These are phyloP conservation scores for Corynascus novoguineensis DNA, from an alignment of 495 filamentous ascomycete genomes.

Conservation along the genomic window DNA sequence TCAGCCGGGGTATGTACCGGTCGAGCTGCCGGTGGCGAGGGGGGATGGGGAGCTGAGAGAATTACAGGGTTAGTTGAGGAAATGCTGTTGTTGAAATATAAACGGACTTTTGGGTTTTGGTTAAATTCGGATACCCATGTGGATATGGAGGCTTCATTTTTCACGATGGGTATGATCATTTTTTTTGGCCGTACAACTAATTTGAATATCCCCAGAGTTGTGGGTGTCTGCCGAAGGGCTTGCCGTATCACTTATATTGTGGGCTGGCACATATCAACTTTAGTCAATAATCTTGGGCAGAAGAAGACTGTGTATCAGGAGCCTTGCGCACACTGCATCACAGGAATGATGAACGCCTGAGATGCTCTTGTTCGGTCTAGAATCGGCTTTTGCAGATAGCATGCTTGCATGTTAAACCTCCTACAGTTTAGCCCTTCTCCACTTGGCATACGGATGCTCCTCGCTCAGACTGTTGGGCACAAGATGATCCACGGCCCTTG, in stretches of 20 bases:
- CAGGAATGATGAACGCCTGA: too few species aligned
- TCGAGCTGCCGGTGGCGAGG: constrained; percentile 23
- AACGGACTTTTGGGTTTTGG: background rate
- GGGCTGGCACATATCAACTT: too few species aligned
- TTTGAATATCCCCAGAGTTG: too few species aligned
- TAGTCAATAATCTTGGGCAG: too few species aligned
- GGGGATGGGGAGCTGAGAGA: constrained; percentile 23
- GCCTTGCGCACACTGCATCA: too few species aligned
- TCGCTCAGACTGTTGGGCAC: constrained; percentile 45
- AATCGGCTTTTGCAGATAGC: too few species aligned
- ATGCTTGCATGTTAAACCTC: too few species aligned
- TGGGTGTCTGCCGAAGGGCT: too few species aligned
- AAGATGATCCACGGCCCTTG: constrained; percentile 63
- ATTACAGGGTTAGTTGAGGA: background rate
- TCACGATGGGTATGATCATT: background rate
- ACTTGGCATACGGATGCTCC: constrained; percentile 60
- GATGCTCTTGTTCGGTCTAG: too few species aligned
- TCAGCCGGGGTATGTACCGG: constrained; percentile 13
- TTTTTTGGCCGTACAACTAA: too few species aligned
- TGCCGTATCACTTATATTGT: too few species aligned
- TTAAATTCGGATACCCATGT: background rate
- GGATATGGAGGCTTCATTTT: background rate
- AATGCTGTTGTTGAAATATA: background rate
- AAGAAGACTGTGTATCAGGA: too few species aligned
- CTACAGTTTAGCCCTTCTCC: constrained; percentile 29